A percentile compares a stretch with the other conserved stretches of the same genome.
phyloP scores from a whole-genome alignment of 2,329 filamentous ascomycete species.

The Orbilia javanica region DNA sequence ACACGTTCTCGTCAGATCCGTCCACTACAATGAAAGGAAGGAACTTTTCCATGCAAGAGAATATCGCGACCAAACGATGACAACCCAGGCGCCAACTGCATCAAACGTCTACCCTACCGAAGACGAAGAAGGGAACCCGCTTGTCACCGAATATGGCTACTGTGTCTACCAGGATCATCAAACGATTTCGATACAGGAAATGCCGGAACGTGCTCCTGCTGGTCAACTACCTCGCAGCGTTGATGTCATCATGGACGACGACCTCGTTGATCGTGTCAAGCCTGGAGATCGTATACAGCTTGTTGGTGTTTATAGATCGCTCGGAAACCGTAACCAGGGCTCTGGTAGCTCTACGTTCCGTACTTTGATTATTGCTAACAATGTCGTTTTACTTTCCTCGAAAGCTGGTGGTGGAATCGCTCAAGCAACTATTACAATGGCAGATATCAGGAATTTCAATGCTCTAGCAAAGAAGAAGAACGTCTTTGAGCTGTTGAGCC shows the following conservation, averaged over 20 bases:
- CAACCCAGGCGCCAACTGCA: conserved; percentile 83
- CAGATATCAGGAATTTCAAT: conserved; percentile 98
- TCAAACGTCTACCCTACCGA: conserved; percentile 67
- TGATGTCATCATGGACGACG: conserved; percentile 96
- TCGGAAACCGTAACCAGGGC: conserved; percentile 93
- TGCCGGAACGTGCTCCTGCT: conserved; percentile 95
- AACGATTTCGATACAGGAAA: conserved; percentile 97
- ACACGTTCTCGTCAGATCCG: conserved; percentile 70
- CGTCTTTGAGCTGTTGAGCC: conserved; percentile 90
- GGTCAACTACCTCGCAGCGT: conserved; percentile 95
- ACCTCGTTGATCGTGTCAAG: conserved; percentile 93
- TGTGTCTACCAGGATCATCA: conserved; percentile 97
- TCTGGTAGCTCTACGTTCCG: conserved; percentile 94
- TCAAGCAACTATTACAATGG: conserved; percentile 91
- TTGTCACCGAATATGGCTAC: conserved; percentile 95
- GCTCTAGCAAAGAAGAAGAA: conserved; percentile 95
- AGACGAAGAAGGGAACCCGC: conserved; percentile 83
- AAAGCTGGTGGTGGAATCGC: conserved; percentile 96
- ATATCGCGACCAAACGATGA: conserved; percentile 98
- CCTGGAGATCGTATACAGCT: conserved; percentile 95
- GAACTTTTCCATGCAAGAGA: conserved; percentile 88
- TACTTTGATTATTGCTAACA: conserved; percentile 92
- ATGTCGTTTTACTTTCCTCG: conserved; percentile 91
- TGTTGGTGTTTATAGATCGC: conserved; percentile 93
- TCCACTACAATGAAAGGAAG: conserved; percentile 92